Evolutionary conservation across 2,329 filamentous ascomycete species (phyloP), one percentile per base, ranked within the genome.

Genomic region (Aspergillus sp.): DNA sequence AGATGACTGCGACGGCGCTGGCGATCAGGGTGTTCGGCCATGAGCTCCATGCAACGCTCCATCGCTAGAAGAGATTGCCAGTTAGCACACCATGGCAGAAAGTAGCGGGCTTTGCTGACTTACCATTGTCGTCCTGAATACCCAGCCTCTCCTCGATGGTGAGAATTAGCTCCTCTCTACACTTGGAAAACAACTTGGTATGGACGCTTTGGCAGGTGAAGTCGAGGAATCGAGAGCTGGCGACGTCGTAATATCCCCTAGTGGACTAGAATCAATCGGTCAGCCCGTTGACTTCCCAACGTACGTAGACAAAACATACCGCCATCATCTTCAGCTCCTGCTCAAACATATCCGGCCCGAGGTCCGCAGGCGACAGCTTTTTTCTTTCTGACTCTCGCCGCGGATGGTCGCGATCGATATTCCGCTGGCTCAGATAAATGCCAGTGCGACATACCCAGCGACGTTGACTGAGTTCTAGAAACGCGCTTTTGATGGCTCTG

Each of bases 301-400:
- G 18, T 1, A 52, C 14, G 45, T n/a, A 29, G 10, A 52, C 11
- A 10, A 54, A 32, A 68, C 75, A 63, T 69, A 79, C 77, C 1
- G 76, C 75, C 71, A 79, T 76, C 65, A 78, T 77, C 9, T 73
- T 70, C 0, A 80, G 53, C 54, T 80, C 78, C 10, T 73, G 71
- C 0, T 58, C 32, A 42, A 73, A 80, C 0, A 54, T 56, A 55
- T 80, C 78, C 0, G 70, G 61, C 0, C 70, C 72, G 2, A 78
- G 64, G 2, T 73, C 68, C 1, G 58, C 57, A 5, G 63, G 56
- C 0, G 64, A 68, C 4, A 76, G 42, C 22, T 68, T 73, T 26
- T 62, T 70, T n/a, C 56, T 60, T 29, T 70, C 70, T 0, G 45
- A 49, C 16, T 67, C 64, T 5, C 64, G 58, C 5, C 57, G 64